Evolutionary conservation across 805 yeast species (phyloP).

Genomic region (Saccharomyces eubayanus): DNA sequence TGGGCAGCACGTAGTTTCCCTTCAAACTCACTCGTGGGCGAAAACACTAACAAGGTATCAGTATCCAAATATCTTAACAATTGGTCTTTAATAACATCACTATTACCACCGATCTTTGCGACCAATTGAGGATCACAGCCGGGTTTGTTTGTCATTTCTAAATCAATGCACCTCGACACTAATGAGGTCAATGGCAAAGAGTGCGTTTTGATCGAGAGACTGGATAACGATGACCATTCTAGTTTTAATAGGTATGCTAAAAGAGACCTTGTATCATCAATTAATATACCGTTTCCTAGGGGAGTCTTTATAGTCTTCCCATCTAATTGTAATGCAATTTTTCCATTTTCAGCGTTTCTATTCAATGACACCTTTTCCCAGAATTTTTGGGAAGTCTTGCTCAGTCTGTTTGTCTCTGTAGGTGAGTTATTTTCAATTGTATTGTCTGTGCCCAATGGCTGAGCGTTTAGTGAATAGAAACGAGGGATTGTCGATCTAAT

Average conservation of each 20-base stretch:
- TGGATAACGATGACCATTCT: constrained; percentile 78
- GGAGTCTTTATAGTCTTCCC: constrained; percentile 78
- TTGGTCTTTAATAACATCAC: constrained; percentile 47
- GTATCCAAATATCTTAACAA: constrained; percentile 84
- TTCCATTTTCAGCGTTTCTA: constrained; percentile 26
- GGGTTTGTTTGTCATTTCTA: constrained; percentile 36
- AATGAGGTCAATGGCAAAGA: constrained; percentile 82
- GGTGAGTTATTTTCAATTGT: constrained; percentile 44
- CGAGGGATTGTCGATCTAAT: background rate
- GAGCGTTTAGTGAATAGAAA: constrained; percentile 6
- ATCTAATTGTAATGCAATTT: constrained; percentile 57
- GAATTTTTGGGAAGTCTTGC: constrained; percentile 62
- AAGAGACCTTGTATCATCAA: constrained; percentile 51
- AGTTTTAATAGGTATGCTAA: constrained; percentile 71
- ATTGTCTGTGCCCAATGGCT: constrained; percentile 25
- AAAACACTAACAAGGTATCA: constrained; percentile 81
- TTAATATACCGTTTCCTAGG: constrained; percentile 55
- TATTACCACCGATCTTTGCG: constrained; percentile 53
- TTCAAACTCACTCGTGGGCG: constrained; percentile 73
- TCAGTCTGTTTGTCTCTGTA: constrained; percentile 60
- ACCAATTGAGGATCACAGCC: constrained; percentile 37
- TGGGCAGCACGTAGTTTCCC: constrained; percentile 78
- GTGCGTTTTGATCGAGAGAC: constrained; percentile 45
- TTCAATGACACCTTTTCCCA: constrained; percentile 62
- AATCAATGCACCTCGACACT: constrained; percentile 79